Evolutionary conservation across 176 grass and related monocot species (phyloP), one percentile per base, ranked within the genome.

Genomic region (Raddia guianensis): DNA sequence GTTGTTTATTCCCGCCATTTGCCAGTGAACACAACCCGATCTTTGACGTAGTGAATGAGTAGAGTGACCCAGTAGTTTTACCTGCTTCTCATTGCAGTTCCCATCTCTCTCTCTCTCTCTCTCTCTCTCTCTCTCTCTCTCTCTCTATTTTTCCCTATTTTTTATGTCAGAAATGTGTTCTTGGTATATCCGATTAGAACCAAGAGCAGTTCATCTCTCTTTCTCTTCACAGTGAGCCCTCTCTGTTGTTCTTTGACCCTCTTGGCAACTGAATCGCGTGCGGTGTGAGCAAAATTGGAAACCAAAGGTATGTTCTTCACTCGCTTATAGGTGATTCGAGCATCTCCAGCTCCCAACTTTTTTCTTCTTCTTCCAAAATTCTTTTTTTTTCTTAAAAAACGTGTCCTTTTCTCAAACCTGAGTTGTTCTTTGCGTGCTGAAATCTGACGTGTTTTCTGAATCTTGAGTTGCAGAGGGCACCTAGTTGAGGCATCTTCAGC

Each of bases 1-100:
- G 8, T 62, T 64, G 5, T 66, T 83, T 83, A 83, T 65, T 67
- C 72, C 72, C 46, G 49, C 52, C 82, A 62, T 48, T 50, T 51
- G 77, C 76, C 75, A 65, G 77, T 18, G 27, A 53, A 35, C 27
- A 35, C 49, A 53, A 78, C 65, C 46, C 46, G 5, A 62, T 53
- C 45, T 50, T 84, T 77, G 74, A 78, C 83, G 7, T 35, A 72
- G 15, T 14, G 53, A 77, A 20, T 65, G 20, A 46, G 50, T 57
- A 37, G 35, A 40, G 37, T 40, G 37, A 40, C 2, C 1, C 1
- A 27, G 27, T 27, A 27, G 27, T 47, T 63, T 63, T 61, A 53
- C 74, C 55, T 7, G 20, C 37, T 78, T 0, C 61, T 68, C 51
- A 20, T 58, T 45, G n/a, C 46, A 55, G 19, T 8, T n/a, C 9